A percentile compares a stretch with the other conserved stretches of the same genome.
phyloP scores from a whole-genome alignment of 2,329 filamentous ascomycete species.

The Ceratocystis cacaofunesta region DNA sequence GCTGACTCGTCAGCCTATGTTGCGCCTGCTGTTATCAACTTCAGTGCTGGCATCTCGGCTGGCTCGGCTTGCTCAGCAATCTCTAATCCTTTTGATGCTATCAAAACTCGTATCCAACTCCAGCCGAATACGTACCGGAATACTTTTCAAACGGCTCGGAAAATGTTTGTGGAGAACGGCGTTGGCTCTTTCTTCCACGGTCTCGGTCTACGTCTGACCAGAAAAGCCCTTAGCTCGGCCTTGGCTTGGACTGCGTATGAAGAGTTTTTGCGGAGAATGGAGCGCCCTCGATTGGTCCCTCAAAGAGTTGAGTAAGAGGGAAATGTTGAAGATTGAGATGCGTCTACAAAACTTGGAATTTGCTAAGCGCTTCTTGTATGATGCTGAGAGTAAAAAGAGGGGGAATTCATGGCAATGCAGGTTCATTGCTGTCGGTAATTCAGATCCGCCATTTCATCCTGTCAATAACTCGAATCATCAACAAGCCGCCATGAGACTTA shows the following conservation, averaged over 20 bases:
- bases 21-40: constrained; percentile 49
- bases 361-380: background rate
- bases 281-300: constrained; percentile 19
- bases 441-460: background rate
- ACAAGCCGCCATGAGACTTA: background rate
- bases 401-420: background rate
- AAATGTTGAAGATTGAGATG: no score
- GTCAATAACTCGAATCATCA: background rate
- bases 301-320: constrained; percentile 13
- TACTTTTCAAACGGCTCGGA: constrained; percentile 57
- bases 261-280: constrained; percentile 65
- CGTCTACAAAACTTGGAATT: no score
- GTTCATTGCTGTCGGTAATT: background rate
- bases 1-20: constrained; percentile 11
- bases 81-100: constrained; percentile 91
- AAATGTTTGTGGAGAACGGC: constrained; percentile 74
- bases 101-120: constrained; percentile 89
- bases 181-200: constrained; percentile 71
- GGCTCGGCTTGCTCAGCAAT: constrained; percentile 71
- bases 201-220: constrained; percentile 67
- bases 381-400: background rate
- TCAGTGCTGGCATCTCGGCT: constrained; percentile 64
- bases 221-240: constrained; percentile 88
- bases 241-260: constrained; percentile 96
- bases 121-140: constrained; percentile 73